Evolutionary conservation across 768 basidiomycete species (phyloP), one percentile per base, ranked within the genome.

Genomic region (Phlebiopsis gigantea): DNA sequence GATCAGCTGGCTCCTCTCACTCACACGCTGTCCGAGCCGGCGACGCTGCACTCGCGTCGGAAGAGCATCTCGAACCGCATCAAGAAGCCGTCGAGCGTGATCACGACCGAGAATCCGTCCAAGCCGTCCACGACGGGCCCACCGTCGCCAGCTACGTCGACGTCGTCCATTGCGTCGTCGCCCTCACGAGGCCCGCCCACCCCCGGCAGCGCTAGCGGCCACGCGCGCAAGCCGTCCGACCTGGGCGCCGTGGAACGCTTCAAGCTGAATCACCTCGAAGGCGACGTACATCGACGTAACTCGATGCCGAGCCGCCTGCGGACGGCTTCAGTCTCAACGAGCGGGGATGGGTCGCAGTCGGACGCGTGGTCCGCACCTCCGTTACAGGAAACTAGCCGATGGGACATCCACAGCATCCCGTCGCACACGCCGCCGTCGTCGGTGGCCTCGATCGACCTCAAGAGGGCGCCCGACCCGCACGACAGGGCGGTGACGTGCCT

Each of bases 401-500:
- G 75, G 25, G 88, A 79, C 41, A 62, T 67, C 46, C 79, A 77
- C 58, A 90, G 90, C 2, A 88, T 91, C 25, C 84, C 88, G 9
- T 10, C 12, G 12, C 34, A 10, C 34, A 91, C 90, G 26, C 28
- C 53, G n/a, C 41, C 43, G 4, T 44, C 58, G 24, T 92, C 90
- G 14, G 85, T 92, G n/a, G 84, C 85, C 62, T 91, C 91, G 0
- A 86, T 89, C 61, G 90, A 93, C 65, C 68, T 91, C 69, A 81
- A 82, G 68, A 84, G 84, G 71, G 85, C 80, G 1, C 85, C 85
- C 4, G 90, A 92, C 67, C 84, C 81, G n/a, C 80, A 71, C 56
- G 93, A 95, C 68, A 84, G 92, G 41, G 86, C 88, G n/a, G 87
- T 98, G 53, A 97, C 94, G 41, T 94, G 93, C 66, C 71, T 99